Percentiles rank a stretch among this genome's conserved stretches.
Conservation (phyloP, 169 alveolate species). For the Plasmodium vivax region DNA sequence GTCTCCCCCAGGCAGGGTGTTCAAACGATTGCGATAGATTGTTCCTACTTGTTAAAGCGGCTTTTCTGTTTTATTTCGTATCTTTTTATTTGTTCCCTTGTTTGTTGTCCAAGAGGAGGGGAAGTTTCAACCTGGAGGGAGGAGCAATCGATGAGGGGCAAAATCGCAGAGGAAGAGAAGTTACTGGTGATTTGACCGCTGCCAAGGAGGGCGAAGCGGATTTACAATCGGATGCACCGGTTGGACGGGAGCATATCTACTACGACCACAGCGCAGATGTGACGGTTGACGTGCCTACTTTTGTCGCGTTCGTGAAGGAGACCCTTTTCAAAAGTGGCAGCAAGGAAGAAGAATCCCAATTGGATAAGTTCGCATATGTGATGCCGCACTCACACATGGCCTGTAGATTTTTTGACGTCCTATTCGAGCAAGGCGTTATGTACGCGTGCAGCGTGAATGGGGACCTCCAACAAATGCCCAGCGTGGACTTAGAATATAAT, state of each 20-base stretch:
- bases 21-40: background rate
- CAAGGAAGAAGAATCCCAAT: background rate
- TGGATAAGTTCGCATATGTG: background rate
- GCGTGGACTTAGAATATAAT: background rate
- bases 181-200: background rate
- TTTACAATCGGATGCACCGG: background rate
- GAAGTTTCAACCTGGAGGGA: background rate
- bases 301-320: background rate
- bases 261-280: background rate
- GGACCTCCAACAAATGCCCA: background rate
- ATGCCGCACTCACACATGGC: background rate
- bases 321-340: background rate
- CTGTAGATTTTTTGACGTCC: background rate
- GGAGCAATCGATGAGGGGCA: background rate
- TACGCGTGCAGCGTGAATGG: constrained; percentile 7
- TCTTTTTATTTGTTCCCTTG: constrained; percentile 26
- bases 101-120: background rate
- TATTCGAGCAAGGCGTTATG: constrained; percentile 21
- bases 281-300: background rate
- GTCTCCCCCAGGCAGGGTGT: background rate
- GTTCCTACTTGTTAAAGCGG: constrained; percentile 18
- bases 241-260: background rate
- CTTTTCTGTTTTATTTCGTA: constrained; percentile 21
- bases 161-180: background rate
- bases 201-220: background rate